These are phyloP conservation scores for Penicillium coprophilum DNA, from an alignment of 495 filamentous ascomycete species.

Conservation along the genomic window DNA sequence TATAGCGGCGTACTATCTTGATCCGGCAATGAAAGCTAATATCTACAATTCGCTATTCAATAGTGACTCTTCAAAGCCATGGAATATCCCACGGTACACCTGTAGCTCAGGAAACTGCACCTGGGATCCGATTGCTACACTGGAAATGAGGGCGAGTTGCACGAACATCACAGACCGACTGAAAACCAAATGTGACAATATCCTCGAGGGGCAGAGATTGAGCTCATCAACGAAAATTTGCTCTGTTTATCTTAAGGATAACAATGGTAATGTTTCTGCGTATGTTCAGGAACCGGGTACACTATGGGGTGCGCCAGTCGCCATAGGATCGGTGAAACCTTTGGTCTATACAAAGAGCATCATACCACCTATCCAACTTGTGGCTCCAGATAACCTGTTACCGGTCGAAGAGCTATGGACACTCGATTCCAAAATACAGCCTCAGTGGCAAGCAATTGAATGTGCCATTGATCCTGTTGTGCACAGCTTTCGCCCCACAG, in stretches of 20 bases:
- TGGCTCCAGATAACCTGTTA: neutral
- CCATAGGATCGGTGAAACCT: neutral
- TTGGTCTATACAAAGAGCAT: neutral
- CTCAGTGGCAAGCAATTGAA: constrained; percentile 11
- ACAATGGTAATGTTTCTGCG: neutral
- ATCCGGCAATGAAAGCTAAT: constrained; percentile 11
- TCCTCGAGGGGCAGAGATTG: neutral
- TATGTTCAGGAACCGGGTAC: neutral
- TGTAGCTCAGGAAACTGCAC: constrained; percentile 21
- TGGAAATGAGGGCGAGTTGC: constrained; percentile 15
- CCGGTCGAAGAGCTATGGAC: too few species aligned
- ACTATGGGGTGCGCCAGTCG: neutral
- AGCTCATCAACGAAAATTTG: neutral
- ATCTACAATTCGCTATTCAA: constrained; percentile 18
- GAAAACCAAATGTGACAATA: constrained; percentile 1
- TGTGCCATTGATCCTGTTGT: constrained; percentile 17
- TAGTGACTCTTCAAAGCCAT: constrained; percentile 6
- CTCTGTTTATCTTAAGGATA: neutral
- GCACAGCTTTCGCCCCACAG: constrained; percentile 13
- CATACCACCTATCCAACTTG: neutral
- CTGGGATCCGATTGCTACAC: constrained; percentile 16
- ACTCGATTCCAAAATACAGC: too few species aligned
- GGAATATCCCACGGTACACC: constrained; percentile 18
- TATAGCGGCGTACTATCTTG: neutral
- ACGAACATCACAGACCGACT: constrained; percentile 16